These are phyloP conservation scores for Daldinia caldariorum DNA, from an alignment of 495 filamentous ascomycete species.

Conservation along the genomic window DNA sequence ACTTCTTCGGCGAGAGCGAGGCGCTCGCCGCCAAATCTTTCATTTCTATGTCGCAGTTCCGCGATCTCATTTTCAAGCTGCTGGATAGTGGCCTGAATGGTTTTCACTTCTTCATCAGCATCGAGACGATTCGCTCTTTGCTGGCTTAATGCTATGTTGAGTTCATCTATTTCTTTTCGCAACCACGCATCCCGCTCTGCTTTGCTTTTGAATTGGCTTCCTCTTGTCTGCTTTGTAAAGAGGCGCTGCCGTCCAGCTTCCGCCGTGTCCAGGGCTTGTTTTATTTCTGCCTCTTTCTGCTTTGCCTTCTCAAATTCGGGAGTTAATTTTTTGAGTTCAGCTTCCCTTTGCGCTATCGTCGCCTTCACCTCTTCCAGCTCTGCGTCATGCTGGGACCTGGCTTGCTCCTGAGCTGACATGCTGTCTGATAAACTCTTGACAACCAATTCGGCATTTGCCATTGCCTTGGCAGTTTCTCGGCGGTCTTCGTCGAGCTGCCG, in stretches of 20 bases:
- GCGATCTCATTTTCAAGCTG: constrained; percentile 77
- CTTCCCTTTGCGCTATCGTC: constrained; percentile 79
- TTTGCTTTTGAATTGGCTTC: constrained; percentile 86
- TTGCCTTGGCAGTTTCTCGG: constrained; percentile 75
- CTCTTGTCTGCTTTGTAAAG: constrained; percentile 94
- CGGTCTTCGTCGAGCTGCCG: constrained; percentile 89
- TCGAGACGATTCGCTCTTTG: constrained; percentile 84
- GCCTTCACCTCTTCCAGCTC: constrained; percentile 77
- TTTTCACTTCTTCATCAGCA: constrained; percentile 83
- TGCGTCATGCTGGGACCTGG: constrained; percentile 71
- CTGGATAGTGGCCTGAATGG: constrained; percentile 74
- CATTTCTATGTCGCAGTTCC: constrained; percentile 74
- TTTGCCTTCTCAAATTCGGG: constrained; percentile 80
- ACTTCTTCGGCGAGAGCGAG: constrained; percentile 76
- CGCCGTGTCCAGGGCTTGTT: constrained; percentile 75
- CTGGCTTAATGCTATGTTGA: constrained; percentile 75
- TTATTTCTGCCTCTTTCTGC: constrained; percentile 74
- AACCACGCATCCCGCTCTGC: constrained; percentile 87
- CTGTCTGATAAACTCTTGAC: constrained; percentile 82
- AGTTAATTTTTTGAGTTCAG: constrained; percentile 73
- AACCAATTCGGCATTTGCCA: constrained; percentile 85
- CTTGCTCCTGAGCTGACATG: constrained; percentile 78
- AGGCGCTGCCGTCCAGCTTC: constrained; percentile 80
- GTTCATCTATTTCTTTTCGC: constrained; percentile 81
- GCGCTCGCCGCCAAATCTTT: constrained; percentile 78